Evolutionary conservation across 2,329 filamentous ascomycete genomes (phyloP).

Genomic region (Ophiostoma quercus): DNA sequence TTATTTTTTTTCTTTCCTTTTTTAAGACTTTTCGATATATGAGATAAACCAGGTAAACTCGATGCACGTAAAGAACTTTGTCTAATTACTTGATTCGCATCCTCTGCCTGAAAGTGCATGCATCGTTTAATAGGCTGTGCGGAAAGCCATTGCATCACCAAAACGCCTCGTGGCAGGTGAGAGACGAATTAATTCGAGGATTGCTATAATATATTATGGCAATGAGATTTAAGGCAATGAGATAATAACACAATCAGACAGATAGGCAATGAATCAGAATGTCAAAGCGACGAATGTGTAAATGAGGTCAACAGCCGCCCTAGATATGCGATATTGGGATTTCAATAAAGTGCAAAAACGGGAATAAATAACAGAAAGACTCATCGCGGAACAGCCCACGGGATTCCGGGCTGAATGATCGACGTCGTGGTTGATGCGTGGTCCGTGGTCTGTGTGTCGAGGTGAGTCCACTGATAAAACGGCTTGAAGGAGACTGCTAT

Average conservation of each 20-base stretch:
- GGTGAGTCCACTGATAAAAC: not conserved
- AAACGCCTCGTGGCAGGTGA: constrained; percentile 4
- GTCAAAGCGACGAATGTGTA: not conserved
- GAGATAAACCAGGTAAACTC: too few relatives aligned
- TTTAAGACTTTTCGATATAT: too few relatives aligned
- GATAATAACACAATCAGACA: too few relatives aligned
- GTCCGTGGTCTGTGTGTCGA: constrained; percentile 7
- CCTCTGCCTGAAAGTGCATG: not conserved
- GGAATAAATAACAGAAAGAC: too few relatives aligned
- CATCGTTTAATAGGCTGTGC: not conserved
- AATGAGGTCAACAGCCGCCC: constrained; percentile 2
- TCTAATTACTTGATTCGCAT: not conserved
- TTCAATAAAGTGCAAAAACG: too few relatives aligned
- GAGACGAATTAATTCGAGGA: too few relatives aligned
- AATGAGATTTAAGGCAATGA: not conserved
- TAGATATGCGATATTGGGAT: not conserved
- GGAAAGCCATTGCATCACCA: constrained; percentile 2
- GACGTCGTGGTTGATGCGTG: constrained; percentile 2
- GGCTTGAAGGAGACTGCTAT: too few relatives aligned
- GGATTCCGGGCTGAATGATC: constrained; percentile 2
- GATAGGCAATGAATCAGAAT: not conserved
- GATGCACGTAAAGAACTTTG: not conserved
- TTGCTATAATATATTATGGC: not conserved
- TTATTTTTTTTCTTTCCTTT: too few relatives aligned
- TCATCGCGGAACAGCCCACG: not conserved